Evolutionary conservation across 768 basidiomycete species (phyloP).

Genomic region (Mycena epipterygia): DNA sequence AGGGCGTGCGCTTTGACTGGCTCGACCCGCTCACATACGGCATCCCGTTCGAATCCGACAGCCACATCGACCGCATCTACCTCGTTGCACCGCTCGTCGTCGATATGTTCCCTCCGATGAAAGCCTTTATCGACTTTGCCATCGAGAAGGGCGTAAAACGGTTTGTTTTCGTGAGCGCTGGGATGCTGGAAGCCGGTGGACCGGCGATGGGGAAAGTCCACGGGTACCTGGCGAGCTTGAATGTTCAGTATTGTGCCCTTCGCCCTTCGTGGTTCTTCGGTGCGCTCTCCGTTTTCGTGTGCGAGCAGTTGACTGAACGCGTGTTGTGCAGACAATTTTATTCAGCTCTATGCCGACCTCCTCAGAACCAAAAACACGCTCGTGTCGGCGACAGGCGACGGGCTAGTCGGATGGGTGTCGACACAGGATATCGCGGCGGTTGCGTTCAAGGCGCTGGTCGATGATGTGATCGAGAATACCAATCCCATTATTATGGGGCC

Average conservation of each 20-base stretch:
- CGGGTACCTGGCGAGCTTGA: constrained; percentile 48
- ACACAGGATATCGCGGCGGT: constrained; percentile 50
- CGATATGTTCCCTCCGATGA: constrained; percentile 39
- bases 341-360: constrained; percentile 28
- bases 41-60: constrained; percentile 46
- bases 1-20: constrained; percentile 53
- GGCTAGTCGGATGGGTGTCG: constrained; percentile 46
- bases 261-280: constrained; percentile 57
- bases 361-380: constrained; percentile 45
- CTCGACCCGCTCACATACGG: constrained; percentile 47
- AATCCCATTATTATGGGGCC: constrained; percentile 51
- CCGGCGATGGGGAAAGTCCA: constrained; percentile 48
- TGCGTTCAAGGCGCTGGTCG: constrained; percentile 46
- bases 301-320: neutral
- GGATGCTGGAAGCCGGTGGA: constrained; percentile 40
- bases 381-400: constrained; percentile 44
- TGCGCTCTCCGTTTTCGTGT: constrained; percentile 11
- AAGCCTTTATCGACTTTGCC: constrained; percentile 49
- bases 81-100: constrained; percentile 42
- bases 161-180: constrained; percentile 49
- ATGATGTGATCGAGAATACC: constrained; percentile 40
- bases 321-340: constrained; percentile 48
- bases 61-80: constrained; percentile 47
- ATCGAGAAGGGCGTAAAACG: constrained; percentile 50
- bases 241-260: constrained; percentile 50